Conservation (phyloP, 192 early-diverging fungal genomes). For the Lunasporangiospora selenospora region DNA sequence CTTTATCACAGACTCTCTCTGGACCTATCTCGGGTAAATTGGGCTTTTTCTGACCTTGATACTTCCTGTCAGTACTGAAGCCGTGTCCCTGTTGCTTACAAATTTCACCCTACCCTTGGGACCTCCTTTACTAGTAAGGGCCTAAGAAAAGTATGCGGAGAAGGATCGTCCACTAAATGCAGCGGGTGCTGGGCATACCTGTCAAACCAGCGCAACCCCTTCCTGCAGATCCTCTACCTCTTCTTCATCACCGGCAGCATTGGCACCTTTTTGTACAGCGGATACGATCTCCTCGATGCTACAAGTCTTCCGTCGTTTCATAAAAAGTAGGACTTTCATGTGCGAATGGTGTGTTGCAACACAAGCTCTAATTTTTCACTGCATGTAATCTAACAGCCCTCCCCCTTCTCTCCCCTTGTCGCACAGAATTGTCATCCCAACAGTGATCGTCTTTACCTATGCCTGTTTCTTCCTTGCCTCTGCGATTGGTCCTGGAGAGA, state of each 20-base stretch:
- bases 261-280: constrained; percentile 19
- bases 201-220: constrained; percentile 33
- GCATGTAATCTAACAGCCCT: too few species aligned
- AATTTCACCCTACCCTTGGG: too few species aligned
- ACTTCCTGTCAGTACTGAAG: too few species aligned
- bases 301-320: constrained; percentile 19
- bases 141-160: constrained; percentile 19
- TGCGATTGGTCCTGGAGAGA: constrained; percentile 51
- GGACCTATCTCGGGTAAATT: constrained; percentile 39
- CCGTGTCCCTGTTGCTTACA: too few species aligned
- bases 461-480: constrained; percentile 54
- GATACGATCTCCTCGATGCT: constrained; percentile 32
- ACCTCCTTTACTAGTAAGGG: constrained; percentile 14
- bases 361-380: too few species aligned
- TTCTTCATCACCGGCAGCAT: constrained; percentile 47
- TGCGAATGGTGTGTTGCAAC: too few species aligned
- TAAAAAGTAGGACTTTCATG: constrained; percentile 29
- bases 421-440: constrained; percentile 50
- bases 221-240: constrained; percentile 32
- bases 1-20: constrained; percentile 41
- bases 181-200: constrained; percentile 32
- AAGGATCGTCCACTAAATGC: constrained; percentile 22
- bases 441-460: constrained; percentile 53
- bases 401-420: too few species aligned
- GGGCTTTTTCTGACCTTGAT: too few species aligned